These are phyloP conservation scores for Epichloe gansuensis DNA, from an alignment of 2,329 filamentous ascomycete genomes.

Conservation along the genomic window DNA sequence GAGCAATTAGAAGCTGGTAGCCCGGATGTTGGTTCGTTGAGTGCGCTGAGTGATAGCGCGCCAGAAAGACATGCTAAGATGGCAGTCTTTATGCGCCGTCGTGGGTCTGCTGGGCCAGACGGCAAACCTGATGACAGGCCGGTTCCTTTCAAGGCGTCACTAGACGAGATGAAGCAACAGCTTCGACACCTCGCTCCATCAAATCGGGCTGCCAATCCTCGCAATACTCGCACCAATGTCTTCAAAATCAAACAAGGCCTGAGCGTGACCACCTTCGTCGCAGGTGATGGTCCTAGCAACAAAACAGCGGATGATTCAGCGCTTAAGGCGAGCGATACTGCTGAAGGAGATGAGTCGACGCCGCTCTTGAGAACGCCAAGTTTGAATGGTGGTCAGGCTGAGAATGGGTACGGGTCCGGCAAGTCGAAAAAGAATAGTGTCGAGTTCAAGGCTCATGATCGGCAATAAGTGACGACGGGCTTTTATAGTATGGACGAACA, in stretches of 20 bases:
- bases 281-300: conserved; percentile 1
- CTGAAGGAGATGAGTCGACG: conserved; percentile 7
- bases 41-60: conserved; percentile 24
- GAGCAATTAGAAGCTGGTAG: conserved; percentile 26
- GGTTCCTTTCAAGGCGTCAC: conserved; percentile 45
- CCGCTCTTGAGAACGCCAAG: conserved; percentile 7
- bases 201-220: conserved; percentile 50
- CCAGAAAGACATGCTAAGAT: conserved; percentile 36
- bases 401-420: conserved; percentile 7
- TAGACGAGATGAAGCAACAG: conserved; percentile 50
- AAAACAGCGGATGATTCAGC: conserved; percentile 4
- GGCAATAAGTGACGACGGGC: not conserved
- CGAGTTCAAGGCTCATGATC: not conserved
- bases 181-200: conserved; percentile 51
- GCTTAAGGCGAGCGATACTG: not conserved
- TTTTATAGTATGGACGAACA: not conserved
- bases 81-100: conserved; percentile 47
- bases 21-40: conserved; percentile 22
- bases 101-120: conserved; percentile 41
- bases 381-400: conserved; percentile 5
- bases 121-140: conserved; percentile 31
- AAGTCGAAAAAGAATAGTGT: conserved; percentile 5
- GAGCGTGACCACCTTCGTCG: conserved; percentile 9
- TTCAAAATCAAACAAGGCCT: conserved; percentile 51
- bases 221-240: conserved; percentile 45